Evolutionary conservation across 1,139 yeast genomes (phyloP), one percentile per base, ranked within the genome.

Genomic region (Lodderomyces beijingensis): DNA sequence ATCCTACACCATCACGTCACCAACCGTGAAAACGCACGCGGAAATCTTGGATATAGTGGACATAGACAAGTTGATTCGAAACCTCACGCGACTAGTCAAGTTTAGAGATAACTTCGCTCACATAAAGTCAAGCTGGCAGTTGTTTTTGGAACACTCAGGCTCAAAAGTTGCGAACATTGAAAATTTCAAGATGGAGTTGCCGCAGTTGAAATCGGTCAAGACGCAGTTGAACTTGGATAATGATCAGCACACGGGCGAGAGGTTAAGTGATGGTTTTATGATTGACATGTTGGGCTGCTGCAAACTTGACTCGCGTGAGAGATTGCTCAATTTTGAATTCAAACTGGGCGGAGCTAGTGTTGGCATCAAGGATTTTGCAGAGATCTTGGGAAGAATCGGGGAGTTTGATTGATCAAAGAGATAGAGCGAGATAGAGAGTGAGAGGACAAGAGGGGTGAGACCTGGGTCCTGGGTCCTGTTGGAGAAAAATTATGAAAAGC

Each of bases 261-360:
- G 31, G 4, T 40, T 43, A 3, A 51, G 55, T 23, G 69, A 66
- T 36, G 41, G 58, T 4, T 47, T 65, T n/a, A 47, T 68, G 31
- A 68, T 68, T 7, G 73, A 67, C 38, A 68, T 68, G 74, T 45
- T 68, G 20, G 59, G 72, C 26, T 61, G 70, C 31, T 51, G 68
- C 31, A 32, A 55, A 5, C 49, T 55, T 3, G 59, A 57, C 28
- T 42, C 52, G 1, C 41, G 47, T 5, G 72, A 68, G 1, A 45
- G 47, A n/a, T 33, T 56, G 4, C 41, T 55, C 14, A 63, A 57
- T 38, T 67, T 57, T 37, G 59, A 57, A 36, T 51, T 58, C 14
- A 42, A 51, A 13, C 52, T 53, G 31, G 34, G 39, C 7, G 70
- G 69, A 0, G 44, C 63, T 3, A 47, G 47, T 31, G 53, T 67